Evolutionary conservation across 2,329 filamentous ascomycete genomes (phyloP), one percentile per base, ranked within the genome.

Genomic region (Colletotrichum limetticola): DNA sequence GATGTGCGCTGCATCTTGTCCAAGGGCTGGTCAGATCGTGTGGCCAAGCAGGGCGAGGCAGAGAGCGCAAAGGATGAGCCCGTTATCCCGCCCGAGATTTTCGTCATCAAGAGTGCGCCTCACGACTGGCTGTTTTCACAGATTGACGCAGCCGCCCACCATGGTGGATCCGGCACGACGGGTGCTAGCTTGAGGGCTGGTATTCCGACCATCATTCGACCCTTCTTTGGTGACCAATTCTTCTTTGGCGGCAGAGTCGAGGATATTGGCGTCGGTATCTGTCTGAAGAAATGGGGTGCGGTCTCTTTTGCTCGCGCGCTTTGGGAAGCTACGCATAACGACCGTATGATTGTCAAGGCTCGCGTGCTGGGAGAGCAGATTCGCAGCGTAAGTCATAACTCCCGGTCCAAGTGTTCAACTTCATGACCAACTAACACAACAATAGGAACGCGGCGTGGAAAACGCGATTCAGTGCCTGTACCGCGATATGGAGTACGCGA

Each of bases 151-250:
- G 96, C 94, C 3, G 95, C 94, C 8, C 97, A 99, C 80, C 97
- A 99, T 79, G 97, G 97, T 60, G 97, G 97, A 5, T 94, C 95
- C 5, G 97, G 97, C 2, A 99, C 97, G 0, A 99, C 97, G 0
- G 97, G 97, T 2, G 97, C 97, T 1, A 97, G 95, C 81, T 86
- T 99, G 61, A 90, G 97, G 65, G 95, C 95, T 0, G 97, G 97
- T 2, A 91, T 98, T 5, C 97, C 97, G 0, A 98, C 97, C 0
- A 95, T 99, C 75, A 93, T 98, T 79, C 94, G 96, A 74, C 97
- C 97, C 0, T 99, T 98, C 86, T 99, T 99, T 79, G 97, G 97
- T 5, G 97, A 99, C 78, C 97, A 99, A 80, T 98, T 93, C 87
- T 99, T 99, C 86, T 98, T 97, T 78, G 97, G 95, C 7, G 90